Evolutionary conservation across 2,329 filamentous ascomycete species (phyloP).

Genomic region (Botrytis elliptica): DNA sequence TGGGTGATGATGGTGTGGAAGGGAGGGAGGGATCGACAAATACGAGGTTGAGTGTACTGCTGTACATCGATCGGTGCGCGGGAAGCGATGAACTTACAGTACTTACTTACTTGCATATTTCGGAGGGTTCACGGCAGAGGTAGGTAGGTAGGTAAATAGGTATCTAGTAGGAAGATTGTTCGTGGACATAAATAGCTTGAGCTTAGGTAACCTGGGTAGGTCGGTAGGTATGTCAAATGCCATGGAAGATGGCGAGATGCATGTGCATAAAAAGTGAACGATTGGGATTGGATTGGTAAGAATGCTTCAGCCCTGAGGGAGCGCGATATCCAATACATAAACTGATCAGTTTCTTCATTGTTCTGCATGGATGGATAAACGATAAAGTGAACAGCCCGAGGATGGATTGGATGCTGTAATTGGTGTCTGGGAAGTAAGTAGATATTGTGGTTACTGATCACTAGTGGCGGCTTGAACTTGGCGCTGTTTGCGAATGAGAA

Average conservation of each 20-base stretch:
- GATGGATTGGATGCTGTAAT: background rate
- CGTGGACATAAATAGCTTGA: background rate
- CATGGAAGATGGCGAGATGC: background rate
- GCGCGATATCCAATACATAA: background rate
- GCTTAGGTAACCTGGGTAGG: no score
- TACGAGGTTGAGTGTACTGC: background rate
- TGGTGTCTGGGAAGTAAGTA: background rate
- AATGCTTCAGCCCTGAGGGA: constrained; percentile 5
- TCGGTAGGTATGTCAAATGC: background rate
- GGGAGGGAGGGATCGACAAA: background rate
- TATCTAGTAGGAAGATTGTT: background rate
- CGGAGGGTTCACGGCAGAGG: background rate
- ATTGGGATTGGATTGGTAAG: background rate
- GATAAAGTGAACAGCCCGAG: background rate
- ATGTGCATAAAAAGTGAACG: background rate
- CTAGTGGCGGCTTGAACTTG: background rate
- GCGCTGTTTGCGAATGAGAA: background rate
- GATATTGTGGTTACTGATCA: background rate
- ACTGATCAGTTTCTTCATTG: background rate
- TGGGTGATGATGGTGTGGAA: background rate
- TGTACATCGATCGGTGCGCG: background rate
- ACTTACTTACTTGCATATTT: background rate
- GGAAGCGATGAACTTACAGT: background rate
- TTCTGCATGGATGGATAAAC: background rate
- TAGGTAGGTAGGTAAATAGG: background rate